phyloP scores from a whole-genome alignment of 176 grass and related monocot species.

The Eleusine coracana region DNA sequence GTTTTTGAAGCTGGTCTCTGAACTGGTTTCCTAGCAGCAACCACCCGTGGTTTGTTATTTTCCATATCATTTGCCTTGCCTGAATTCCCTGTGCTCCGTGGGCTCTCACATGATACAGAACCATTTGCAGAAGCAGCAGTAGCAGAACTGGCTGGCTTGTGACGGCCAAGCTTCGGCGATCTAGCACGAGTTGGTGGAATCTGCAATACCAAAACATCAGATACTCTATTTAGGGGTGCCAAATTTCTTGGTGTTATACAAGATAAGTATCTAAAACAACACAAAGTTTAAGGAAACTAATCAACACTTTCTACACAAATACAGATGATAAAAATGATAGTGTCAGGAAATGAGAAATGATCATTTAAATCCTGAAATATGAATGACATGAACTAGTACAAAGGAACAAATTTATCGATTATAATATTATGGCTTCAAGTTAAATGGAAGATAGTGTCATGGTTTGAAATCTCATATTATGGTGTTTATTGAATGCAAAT shows the following conservation, averaged over 20 bases:
- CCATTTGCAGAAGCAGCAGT: constrained; percentile 59
- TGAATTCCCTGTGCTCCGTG: constrained; percentile 42
- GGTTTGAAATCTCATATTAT: neutral
- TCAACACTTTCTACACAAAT: neutral
- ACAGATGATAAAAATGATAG: constrained; percentile 22
- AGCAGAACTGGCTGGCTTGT: constrained; percentile 59
- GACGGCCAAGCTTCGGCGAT: constrained; percentile 89
- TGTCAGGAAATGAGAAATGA: constrained; percentile 6
- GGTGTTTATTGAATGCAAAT: neutral
- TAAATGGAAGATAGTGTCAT: neutral
- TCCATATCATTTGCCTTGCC: constrained; percentile 49
- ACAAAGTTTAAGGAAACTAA: neutral
- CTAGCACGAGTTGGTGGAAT: constrained; percentile 89
- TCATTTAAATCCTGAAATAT: constrained; percentile 9
- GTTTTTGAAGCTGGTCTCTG: constrained; percentile 54
- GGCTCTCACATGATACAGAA: constrained; percentile 59
- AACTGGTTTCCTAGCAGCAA: constrained; percentile 53
- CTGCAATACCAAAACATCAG: constrained; percentile 49
- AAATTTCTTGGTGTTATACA: constrained; percentile 10
- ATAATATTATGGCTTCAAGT: neutral
- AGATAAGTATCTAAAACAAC: neutral
- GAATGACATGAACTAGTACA: neutral
- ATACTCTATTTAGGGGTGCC: constrained; percentile 19
- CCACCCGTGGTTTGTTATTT: constrained; percentile 39
- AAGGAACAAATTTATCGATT: neutral